phyloP scores from a whole-genome alignment of 2,329 filamentous ascomycete species.

The Aspergillus glaucus region DNA sequence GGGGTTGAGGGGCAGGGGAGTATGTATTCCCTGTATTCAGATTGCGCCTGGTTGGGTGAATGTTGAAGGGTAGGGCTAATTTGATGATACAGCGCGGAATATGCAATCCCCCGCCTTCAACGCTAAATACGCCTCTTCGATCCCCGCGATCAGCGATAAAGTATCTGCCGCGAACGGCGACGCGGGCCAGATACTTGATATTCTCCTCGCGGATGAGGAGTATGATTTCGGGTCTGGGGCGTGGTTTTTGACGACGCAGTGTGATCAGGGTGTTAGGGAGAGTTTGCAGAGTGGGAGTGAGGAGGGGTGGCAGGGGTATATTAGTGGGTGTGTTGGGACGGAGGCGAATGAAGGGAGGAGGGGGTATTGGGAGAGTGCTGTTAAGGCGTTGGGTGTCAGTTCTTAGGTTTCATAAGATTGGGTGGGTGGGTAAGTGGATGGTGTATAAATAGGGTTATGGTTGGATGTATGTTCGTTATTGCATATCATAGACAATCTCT shows the following conservation, averaged over 20 bases:
- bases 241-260: slow-evolving; percentile 57
- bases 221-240: slow-evolving; percentile 54
- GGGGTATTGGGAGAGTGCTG: slow-evolving; percentile 46
- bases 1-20: slow-evolving; percentile 60
- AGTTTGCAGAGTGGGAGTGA: slow-evolving; percentile 43
- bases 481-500: too few relatives aligned
- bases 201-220: slow-evolving; percentile 44
- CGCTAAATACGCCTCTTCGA: slow-evolving; percentile 46
- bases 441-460: background rate
- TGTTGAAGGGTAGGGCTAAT: background rate
- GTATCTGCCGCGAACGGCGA: slow-evolving; percentile 29
- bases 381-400: slow-evolving; percentile 29
- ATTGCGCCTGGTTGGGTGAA: background rate
- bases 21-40: slow-evolving; percentile 9
- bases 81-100: slow-evolving; percentile 44
- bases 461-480: background rate
- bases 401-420: too few relatives aligned
- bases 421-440: background rate
- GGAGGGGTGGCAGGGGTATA: slow-evolving; percentile 48
- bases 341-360: slow-evolving; percentile 41
- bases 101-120: slow-evolving; percentile 58
- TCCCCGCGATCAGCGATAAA: slow-evolving; percentile 38
- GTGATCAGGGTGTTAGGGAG: slow-evolving; percentile 37
- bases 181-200: slow-evolving; percentile 40
- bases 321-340: slow-evolving; percentile 50